These are phyloP conservation scores for Citrus glauca DNA, from an alignment of 345 rosid genomes.

Conservation along the genomic window DNA sequence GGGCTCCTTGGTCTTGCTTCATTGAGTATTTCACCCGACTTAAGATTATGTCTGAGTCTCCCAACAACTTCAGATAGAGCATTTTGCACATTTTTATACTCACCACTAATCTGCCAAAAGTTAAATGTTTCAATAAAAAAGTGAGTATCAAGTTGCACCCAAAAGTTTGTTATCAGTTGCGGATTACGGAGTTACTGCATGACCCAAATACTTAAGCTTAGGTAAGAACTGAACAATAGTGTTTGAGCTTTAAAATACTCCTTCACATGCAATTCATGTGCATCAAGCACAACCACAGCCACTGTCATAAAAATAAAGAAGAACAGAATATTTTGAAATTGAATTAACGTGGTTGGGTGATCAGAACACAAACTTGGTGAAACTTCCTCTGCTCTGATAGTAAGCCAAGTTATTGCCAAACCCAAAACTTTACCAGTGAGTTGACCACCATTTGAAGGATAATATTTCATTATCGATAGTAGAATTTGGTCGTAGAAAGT, in stretches of 20 bases:
- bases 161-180: not conserved
- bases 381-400: not conserved
- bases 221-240: not conserved
- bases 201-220: not conserved
- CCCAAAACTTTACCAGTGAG: not conserved
- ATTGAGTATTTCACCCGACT: conserved; percentile 30
- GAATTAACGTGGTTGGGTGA: not conserved
- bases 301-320: not conserved
- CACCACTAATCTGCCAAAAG: conserved; percentile 42
- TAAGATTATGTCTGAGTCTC: conserved; percentile 34
- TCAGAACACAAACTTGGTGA: not conserved
- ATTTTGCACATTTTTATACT: conserved; percentile 35
- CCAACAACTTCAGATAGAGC: conserved; percentile 37
- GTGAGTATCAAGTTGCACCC: conserved; percentile 5
- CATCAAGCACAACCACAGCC: not conserved
- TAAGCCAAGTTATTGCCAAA: not conserved
- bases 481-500: not conserved
- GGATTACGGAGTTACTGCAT: too few species aligned
- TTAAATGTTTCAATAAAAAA: not conserved
- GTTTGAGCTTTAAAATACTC: too few species aligned
- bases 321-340: not conserved
- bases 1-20: conserved; percentile 25
- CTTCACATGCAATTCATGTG: not conserved
- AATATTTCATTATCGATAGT: not conserved
- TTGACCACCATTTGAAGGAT: not conserved